Evolutionary conservation across 2,329 filamentous ascomycete genomes (phyloP).

Genomic region (Aspergillus novofumigatus): DNA sequence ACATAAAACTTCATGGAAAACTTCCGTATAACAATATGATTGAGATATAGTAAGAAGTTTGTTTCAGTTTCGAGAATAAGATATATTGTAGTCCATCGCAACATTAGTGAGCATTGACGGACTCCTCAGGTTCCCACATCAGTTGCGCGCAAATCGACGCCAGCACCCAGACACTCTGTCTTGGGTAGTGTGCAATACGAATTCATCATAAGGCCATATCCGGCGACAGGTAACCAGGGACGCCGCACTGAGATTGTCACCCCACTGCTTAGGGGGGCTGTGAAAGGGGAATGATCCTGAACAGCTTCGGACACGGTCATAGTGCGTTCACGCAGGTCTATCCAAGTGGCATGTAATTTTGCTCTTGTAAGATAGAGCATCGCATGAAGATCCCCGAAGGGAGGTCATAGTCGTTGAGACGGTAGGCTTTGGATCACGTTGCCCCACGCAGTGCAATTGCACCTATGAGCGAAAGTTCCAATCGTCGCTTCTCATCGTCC

Average conservation of each 20-base stretch:
- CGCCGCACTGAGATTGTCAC: background rate
- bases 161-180: background rate
- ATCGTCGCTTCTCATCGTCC: constrained; percentile 25
- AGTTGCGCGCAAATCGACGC: no score
- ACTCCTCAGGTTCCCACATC: background rate
- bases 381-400: background rate
- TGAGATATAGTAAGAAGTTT: background rate
- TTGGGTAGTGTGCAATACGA: background rate
- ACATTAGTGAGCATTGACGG: background rate
- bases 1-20: background rate
- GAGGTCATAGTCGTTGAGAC: background rate
- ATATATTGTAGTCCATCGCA: background rate
- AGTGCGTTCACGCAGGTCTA: background rate
- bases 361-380: background rate
- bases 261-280: background rate
- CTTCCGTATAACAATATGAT: background rate
- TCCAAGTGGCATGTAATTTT: background rate
- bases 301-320: background rate
- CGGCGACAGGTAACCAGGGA: background rate
- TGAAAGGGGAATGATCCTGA: background rate
- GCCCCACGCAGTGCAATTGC: constrained; percentile 72
- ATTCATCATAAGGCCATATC: background rate
- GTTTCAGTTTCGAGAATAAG: background rate
- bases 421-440: constrained; percentile 24
- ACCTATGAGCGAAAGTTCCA: constrained; percentile 68